These are phyloP conservation scores for Wickerhamia fluorescens DNA, from an alignment of 805 yeast species.

Conservation along the genomic window DNA sequence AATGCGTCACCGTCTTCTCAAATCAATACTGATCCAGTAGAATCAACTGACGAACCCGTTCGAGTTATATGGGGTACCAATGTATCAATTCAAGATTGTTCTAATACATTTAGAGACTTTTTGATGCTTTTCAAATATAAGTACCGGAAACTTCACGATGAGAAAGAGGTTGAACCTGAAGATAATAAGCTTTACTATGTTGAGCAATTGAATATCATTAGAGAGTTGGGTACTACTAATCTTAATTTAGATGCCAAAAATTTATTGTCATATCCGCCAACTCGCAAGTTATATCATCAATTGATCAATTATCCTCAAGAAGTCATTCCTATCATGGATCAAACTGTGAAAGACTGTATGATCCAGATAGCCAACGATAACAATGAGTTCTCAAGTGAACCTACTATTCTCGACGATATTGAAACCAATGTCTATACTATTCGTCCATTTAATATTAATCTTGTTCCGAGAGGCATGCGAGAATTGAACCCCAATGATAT, in stretches of 20 bases:
- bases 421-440: constrained; percentile 81
- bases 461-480: constrained; percentile 27
- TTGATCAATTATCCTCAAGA: constrained; percentile 92
- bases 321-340: constrained; percentile 96
- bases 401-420: constrained; percentile 50
- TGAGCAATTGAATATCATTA: constrained; percentile 65
- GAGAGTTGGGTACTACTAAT: constrained; percentile 71
- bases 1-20: constrained; percentile 19
- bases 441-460: constrained; percentile 79
- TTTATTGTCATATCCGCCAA: constrained; percentile 64
- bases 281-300: constrained; percentile 78
- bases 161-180: constrained; percentile 30
- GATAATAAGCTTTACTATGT: constrained; percentile 75
- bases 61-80: constrained; percentile 98
- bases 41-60: constrained; percentile 54
- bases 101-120: constrained; percentile 73
- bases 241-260: constrained; percentile 80
- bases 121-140: constrained; percentile 76
- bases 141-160: constrained; percentile 52
- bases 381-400: constrained; percentile 18
- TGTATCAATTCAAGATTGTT: constrained; percentile 84
- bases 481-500: constrained; percentile 24
- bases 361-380: constrained; percentile 59
- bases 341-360: constrained; percentile 84
- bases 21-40: constrained; percentile 20